A percentile compares a stretch with the other conserved stretches of the same genome.
Conservation (phyloP, 768 basidiomycete genomes). For the Panaeolus papilionaceus region DNA sequence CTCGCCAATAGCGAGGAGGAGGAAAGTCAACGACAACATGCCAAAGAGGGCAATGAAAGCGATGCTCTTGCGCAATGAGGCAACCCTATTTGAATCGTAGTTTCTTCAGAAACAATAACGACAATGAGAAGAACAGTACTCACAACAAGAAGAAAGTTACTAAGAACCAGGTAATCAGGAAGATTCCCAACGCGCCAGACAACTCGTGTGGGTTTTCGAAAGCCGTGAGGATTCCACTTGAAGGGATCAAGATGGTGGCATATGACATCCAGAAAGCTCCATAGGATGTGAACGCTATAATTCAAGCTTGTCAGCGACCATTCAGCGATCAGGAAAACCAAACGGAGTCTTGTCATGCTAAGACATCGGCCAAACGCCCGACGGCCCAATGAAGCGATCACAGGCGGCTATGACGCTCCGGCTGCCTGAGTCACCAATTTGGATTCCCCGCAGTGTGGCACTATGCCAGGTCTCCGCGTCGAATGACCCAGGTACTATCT, state of each 20-base stretch:
- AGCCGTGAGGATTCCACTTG: conserved; percentile 59
- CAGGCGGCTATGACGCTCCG: conserved; percentile 2
- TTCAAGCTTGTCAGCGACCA: conserved; percentile 16
- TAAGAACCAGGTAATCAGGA: conserved; percentile 68
- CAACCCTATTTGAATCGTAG: conserved; percentile 23
- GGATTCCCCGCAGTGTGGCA: neutral
- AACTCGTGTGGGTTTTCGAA: conserved; percentile 50
- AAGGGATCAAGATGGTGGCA: conserved; percentile 70
- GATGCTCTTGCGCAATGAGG: conserved; percentile 31
- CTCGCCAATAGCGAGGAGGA: conserved; percentile 32
- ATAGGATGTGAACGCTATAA: conserved; percentile 75
- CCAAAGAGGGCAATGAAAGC: conserved; percentile 31
- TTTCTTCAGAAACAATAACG: conserved; percentile 3
- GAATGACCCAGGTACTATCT: neutral
- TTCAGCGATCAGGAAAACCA: neutral
- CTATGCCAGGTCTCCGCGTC: neutral
- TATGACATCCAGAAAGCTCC: conserved; percentile 90
- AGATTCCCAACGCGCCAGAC: conserved; percentile 65
- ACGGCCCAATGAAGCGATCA: neutral
- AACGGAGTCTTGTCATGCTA: neutral
- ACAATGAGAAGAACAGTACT: conserved; percentile 20
- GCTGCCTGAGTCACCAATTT: neutral
- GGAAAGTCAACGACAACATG: conserved; percentile 29
- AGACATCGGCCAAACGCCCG: neutral
- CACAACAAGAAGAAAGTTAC: conserved; percentile 62